Base-by-base conservation (phyloP, 805 yeast genomes). In the Hanseniaspora guilliermondii region DNA sequence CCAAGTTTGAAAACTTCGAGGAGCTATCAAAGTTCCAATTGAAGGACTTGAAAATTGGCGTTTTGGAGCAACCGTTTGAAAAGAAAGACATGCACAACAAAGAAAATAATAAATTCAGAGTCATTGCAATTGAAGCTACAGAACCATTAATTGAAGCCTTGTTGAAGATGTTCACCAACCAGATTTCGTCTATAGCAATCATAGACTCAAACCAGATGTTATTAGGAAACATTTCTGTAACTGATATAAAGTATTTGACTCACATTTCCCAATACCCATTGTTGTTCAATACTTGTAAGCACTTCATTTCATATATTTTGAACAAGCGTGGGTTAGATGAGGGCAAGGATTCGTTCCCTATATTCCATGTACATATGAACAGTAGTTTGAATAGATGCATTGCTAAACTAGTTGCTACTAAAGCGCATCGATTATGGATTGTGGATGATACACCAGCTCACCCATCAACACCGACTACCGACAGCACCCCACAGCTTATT, bases 261-360 rank as follows among this genome's bases (percentile, higher is more conserved):
- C 80, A 84, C 58, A 82, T 94, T 37, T 85, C 95, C 27, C 89
- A 89, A 66, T 84, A 94, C 14, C 88, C 85, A 57, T 73, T 87
- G 59, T 74, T 91, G 56, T 83, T 83, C 63, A 83, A 85, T 65
- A 76, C 93, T 6, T 93, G 96, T 68, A 74, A 87, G 62, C 93
- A 85, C 68, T 91, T 91, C 65, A 80, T 91, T 56, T 80, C 94
- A 14, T 83, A 88, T 58, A 88, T 89, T 57, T 76, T 93, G 59
- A 83, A 85, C 59, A 82, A 83, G 54, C 82, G 96, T 64, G 98
- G 98, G 21, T 75, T 91, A 33, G 94, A 84, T 63, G 89, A 88
- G 64, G 96, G 96, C 52, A 88, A 89, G 68, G 98, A 91, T 71
- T 87, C 94, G 41, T 91, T 84, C 74, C 98, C 98, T 17, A 91